Base-by-base conservation (phyloP, 2,329 filamentous ascomycete species). In the Fusarium nematophilum region DNA sequence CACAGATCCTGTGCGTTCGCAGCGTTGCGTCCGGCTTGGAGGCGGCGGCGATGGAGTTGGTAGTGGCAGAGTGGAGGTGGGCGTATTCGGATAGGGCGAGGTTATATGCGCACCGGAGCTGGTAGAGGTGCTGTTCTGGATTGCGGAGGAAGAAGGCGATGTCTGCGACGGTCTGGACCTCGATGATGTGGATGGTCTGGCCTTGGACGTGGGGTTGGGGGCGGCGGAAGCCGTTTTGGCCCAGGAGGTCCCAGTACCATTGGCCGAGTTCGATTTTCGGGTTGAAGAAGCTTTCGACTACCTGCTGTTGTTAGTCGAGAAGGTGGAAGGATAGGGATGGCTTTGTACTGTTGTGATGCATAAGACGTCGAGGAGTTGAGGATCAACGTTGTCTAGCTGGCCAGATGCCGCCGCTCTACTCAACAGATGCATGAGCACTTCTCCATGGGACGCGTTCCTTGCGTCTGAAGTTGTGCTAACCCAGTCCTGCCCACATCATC, bases 271-370 rank as follows among this genome's bases (percentile, higher is more conserved):
- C 46, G 42, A 72, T 67, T 3, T 58, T 58, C 9, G 55, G 62
- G 26, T 72, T 72, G 25, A 53, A 52, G 14, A 73, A 60, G 45
- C 67, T 70, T 39, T 73, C 70, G 3, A 68, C 33, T 13, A 70
- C 43, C 69, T 73, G 23, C 9, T 47, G 7, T 13, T 25, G 9
- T 8, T 13, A n/a, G 43, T 15, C 11, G 30, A 33, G 13, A 21
- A 27, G 11, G n/a, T 10, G 11, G 14, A 18, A 26, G 31, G 15
- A 6, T n/a, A 38, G 21, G 14, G 11, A 6, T n/a, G 8, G 4
- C 14, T 6, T 14, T 7, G 4, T 37, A 45, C 39, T 15, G 26
- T 29, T 23, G 48, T 39, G n/a, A 17, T 10, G 4, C 30, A 36
- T n/a, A 21, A 27, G 27, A n/a, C 15, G 18, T 29, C 17, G 13